phyloP scores from a whole-genome alignment of 1,284 basidiomycete genomes.

The Inonotus obliquus region DNA sequence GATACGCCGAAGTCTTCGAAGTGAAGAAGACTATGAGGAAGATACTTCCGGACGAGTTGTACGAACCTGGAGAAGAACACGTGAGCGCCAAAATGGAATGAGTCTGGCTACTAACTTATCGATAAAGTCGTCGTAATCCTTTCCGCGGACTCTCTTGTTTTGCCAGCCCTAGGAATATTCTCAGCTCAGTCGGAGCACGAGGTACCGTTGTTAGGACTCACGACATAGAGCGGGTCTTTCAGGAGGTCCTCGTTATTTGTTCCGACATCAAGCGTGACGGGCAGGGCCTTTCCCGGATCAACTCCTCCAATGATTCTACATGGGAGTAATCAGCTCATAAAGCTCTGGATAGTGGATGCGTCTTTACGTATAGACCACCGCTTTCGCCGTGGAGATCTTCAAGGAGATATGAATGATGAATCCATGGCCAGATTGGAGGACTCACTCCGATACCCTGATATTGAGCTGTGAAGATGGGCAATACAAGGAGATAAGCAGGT shows the following conservation, averaged over 20 bases:
- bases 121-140: slow-evolving; percentile 63
- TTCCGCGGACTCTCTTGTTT: slow-evolving; percentile 56
- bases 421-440: background rate
- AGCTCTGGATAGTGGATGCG: background rate
- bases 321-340: background rate
- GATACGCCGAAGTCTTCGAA: slow-evolving; percentile 77
- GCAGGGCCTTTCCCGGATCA: slow-evolving; percentile 63
- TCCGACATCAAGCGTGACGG: slow-evolving; percentile 73
- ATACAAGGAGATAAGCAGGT: background rate
- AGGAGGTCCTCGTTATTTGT: slow-evolving; percentile 67
- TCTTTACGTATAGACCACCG: slow-evolving; percentile 72
- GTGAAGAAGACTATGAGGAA: slow-evolving; percentile 54
- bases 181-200: background rate
- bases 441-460: slow-evolving; percentile 44
- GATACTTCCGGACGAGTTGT: slow-evolving; percentile 40
- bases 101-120: slow-evolving; percentile 45
- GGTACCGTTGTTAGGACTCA: slow-evolving; percentile 28
- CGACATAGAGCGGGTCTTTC: slow-evolving; percentile 64
- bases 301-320: slow-evolving; percentile 73
- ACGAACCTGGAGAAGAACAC: too few relatives aligned
- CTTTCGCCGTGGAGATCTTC: slow-evolving; percentile 84
- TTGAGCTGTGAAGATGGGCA: background rate
- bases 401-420: background rate
- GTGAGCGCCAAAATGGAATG: too few relatives aligned
- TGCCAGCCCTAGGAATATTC: slow-evolving; percentile 52